Evolutionary conservation across 2,329 filamentous ascomycete species (phyloP), one percentile per base, ranked within the genome.

Genomic region (Trichoderma sp.): DNA sequence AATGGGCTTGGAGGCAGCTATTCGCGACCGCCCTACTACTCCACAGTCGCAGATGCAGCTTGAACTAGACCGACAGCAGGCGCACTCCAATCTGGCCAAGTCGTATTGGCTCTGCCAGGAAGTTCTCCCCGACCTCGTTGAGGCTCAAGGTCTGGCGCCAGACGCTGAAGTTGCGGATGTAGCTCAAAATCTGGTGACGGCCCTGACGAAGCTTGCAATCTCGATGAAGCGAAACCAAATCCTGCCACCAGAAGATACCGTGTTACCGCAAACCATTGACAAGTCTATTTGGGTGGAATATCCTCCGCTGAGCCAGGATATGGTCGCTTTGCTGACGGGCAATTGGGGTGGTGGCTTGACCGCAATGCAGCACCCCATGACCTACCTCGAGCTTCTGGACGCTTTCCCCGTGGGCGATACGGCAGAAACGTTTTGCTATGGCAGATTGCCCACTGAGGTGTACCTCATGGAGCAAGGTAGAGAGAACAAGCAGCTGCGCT

Each of bases 141-240:
- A 82, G 34, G 80, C 81, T 26, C 86, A 83, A 60, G 83, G 80
- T 9, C 81, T 82, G 57, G 77, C 81, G 0, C 78, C 81, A 2
- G 83, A 85, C 62, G 77, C 80, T n/a, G 86, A 89, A 73, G 79
- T 87, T 12, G 83, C 86, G 21, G 85, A 86, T 18, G 84, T 87
- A 21, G 84, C 89, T 71, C 85, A 90, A 71, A 83, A 83, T 3
- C 83, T 94, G 9, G 77, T 88, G 34, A 88, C 89, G 47, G 90
- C 90, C 76, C 82, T 97, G 74, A 90, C 89, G 73, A 93, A 95
- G 73, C 81, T 97, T 51, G 85, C 92, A 5, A 87, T 92, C 76
- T 97, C 93, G 1, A 97, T 97, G 92, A 91, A 92, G 80, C 87
- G 93, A 67, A 97, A 97, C 77, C 89, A 91, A 26, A 90, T 96